A percentile compares a stretch with the other conserved stretches of the same genome.
Conservation (phyloP, 345 rosid species). For the Linum tenue region DNA sequence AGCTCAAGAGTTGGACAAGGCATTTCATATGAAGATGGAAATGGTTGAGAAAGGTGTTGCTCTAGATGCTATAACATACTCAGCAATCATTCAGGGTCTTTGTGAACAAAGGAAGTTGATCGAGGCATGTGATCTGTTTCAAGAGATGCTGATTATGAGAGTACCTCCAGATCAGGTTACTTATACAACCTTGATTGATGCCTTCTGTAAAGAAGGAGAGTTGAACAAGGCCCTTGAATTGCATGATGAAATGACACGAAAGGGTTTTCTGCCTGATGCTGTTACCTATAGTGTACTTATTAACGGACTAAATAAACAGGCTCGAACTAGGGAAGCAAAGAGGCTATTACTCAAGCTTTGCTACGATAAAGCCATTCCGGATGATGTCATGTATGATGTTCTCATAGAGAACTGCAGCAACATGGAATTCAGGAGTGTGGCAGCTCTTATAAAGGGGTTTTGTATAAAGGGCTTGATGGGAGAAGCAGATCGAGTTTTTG, state of each 20-base stretch:
- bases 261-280: constrained; percentile 69
- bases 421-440: constrained; percentile 50
- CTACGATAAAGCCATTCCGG: constrained; percentile 64
- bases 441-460: constrained; percentile 73
- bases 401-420: constrained; percentile 61
- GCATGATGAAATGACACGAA: constrained; percentile 71
- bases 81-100: constrained; percentile 66
- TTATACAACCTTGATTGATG: constrained; percentile 68
- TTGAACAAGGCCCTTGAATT: constrained; percentile 44
- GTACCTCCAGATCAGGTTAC: constrained; percentile 61
- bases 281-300: constrained; percentile 85
- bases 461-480: constrained; percentile 87
- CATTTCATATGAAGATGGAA: constrained; percentile 46
- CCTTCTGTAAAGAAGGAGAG: constrained; percentile 59
- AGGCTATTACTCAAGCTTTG: constrained; percentile 72
- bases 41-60: constrained; percentile 54
- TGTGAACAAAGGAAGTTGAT: constrained; percentile 54
- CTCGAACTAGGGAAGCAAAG: constrained; percentile 76
- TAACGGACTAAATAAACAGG: constrained; percentile 76
- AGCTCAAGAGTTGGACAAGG: constrained; percentile 47
- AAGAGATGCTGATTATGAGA: constrained; percentile 49
- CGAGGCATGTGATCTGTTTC: constrained; percentile 67
- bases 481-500: constrained; percentile 67
- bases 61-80: constrained; percentile 63
- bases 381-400: constrained; percentile 49